A percentile compares a stretch with the other conserved stretches of the same genome.
phyloP scores from a whole-genome alignment of 768 basidiomycete genomes.

The Mycena sanguinolenta region DNA sequence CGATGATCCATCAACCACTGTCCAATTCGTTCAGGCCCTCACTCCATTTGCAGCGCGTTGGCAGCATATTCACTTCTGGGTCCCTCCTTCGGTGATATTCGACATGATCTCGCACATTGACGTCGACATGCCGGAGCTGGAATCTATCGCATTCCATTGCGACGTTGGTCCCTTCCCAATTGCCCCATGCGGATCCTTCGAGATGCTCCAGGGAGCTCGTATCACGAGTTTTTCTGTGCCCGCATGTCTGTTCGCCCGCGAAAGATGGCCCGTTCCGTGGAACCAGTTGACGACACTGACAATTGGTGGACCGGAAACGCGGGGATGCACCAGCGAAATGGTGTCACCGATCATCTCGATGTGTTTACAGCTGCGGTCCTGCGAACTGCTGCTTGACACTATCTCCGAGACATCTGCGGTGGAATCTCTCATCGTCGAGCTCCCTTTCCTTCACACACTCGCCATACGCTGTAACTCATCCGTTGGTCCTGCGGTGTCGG shows the following conservation, averaged over 20 bases:
- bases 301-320: background rate
- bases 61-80: background rate
- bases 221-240: background rate
- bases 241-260: background rate
- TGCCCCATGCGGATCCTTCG: background rate
- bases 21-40: no score
- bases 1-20: no score
- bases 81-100: background rate
- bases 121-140: constrained; percentile 2
- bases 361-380: background rate
- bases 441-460: background rate
- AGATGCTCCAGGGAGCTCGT: background rate
- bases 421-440: background rate
- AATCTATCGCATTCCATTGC: background rate
- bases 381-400: background rate
- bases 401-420: background rate
- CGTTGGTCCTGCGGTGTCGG: background rate
- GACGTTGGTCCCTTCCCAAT: no score
- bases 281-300: background rate
- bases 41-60: no score
- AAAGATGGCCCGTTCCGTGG: background rate
- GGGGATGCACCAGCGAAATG: background rate
- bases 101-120: background rate
- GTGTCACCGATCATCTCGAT: background rate
- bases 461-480: background rate